Base-by-base conservation (phyloP, 352 stramenopile species). In the Elongisporangium undulatum region DNA sequence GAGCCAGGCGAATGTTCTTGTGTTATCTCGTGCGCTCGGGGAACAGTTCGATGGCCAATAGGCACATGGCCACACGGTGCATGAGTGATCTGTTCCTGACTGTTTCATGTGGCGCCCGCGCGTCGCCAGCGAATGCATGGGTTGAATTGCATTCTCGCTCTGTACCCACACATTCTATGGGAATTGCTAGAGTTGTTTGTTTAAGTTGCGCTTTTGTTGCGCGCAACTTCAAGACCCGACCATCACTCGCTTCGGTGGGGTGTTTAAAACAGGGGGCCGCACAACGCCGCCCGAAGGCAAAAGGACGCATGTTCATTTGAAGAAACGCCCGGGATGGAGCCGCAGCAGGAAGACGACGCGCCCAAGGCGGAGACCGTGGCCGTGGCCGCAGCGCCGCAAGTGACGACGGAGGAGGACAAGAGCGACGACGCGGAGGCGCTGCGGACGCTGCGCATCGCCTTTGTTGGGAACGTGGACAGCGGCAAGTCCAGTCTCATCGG, bases 401-500 rank as follows among this genome's bases (percentile, higher is more conserved):
- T 15, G 49, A 19, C 7, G 38, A 15, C 19, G 21, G 23, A 54
- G 5, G 53, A 58, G 3, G 61, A 52, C 9, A 15, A 29, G 21
- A 50, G 39, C 22, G 41, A 53, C 7, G 69, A 71, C 54, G 61
- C 63, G 12, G 64, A 82, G 51, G 64, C 34, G 55, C 63, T 92
- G 59, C 84, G 83, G 19, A 95, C 85, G 51, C 62, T 97, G 50
- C 82, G 88, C 2, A 74, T 97, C 51, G 90, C 90, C 23, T 95
- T 96, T 49, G 90, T 97, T 48, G 90, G 90, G 41, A 97, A 97
- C 63, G 90, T 97, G 26, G 90, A 97, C 72, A 93, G 82, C 61
- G 92, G 93, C 66, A 98, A 98, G 77, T 97, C 89, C 22, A 98
- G 89, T 52, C 71, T 98, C 48, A 97, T 98, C 54, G 86, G 71